phyloP scores from a whole-genome alignment of 208 protist genomes.

The Leishmania mexicana region DNA sequence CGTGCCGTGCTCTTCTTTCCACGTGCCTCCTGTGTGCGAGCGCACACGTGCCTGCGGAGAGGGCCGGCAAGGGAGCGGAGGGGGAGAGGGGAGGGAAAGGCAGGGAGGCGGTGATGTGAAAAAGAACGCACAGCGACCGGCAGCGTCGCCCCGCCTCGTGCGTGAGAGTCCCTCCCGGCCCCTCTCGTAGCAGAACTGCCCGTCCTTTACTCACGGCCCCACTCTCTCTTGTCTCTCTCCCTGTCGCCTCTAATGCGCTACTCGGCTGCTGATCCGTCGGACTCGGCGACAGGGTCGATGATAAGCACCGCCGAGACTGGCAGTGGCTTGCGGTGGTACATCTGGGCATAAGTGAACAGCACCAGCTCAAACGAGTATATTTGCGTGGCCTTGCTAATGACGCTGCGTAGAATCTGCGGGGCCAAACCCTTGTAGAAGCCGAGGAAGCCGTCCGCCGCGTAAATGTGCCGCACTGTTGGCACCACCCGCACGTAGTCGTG shows the following conservation, averaged over 20 bases:
- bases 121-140: background rate
- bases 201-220: background rate
- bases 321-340: conserved; percentile 17
- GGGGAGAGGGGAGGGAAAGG: background rate
- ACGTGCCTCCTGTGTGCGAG: background rate
- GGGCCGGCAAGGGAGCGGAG: background rate
- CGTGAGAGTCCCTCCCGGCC: background rate
- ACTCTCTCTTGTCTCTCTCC: background rate
- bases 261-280: background rate
- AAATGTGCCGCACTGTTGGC: conserved; percentile 80
- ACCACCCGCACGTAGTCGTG: conserved; percentile 70
- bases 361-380: conserved; percentile 89
- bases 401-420: conserved; percentile 82
- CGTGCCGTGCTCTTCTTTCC: background rate
- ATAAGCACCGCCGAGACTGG: conserved; percentile 10
- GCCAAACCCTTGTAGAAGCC: conserved; percentile 92
- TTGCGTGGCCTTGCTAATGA: conserved; percentile 87
- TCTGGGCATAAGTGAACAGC: conserved; percentile 75
- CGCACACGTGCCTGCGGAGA: background rate
- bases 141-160: background rate
- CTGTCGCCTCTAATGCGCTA: background rate
- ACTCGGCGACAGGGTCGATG: conserved; percentile 21
- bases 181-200: background rate
- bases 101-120: background rate
- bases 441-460: conserved; percentile 65